Evolutionary conservation across 352 stramenopile species (phyloP).

Genomic region (Ophiocytium majus): DNA sequence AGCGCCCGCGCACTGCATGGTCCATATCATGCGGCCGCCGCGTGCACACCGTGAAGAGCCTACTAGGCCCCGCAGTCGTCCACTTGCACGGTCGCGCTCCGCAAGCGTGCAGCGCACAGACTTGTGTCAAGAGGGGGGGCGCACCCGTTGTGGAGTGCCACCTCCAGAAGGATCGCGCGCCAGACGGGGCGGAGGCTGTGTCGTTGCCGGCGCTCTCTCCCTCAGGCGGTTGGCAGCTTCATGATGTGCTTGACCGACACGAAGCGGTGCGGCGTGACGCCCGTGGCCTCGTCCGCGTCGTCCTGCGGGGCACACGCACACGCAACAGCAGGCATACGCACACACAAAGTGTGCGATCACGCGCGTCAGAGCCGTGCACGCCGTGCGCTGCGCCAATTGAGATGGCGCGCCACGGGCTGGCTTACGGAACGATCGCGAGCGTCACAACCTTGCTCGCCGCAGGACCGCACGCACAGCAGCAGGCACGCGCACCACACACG

Average conservation of each 20-base stretch:
- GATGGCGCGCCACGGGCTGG: not conserved
- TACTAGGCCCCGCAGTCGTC: too few relatives aligned
- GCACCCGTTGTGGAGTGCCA: too few relatives aligned
- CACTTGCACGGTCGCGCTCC: too few relatives aligned
- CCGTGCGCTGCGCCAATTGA: not conserved
- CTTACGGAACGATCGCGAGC: not conserved
- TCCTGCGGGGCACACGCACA: too few relatives aligned
- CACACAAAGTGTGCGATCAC: not conserved
- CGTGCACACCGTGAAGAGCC: too few relatives aligned
- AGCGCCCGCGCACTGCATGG: too few relatives aligned
- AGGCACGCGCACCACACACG: not conserved
- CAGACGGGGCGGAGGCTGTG: too few relatives aligned
- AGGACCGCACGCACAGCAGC: not conserved
- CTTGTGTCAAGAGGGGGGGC: too few relatives aligned
- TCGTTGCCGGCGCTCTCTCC: too few relatives aligned
- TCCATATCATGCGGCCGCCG: too few relatives aligned
- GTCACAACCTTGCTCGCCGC: not conserved
- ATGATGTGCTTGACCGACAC: slow-evolving; percentile 48
- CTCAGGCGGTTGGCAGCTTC: slow-evolving; percentile 23
- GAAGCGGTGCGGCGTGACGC: slow-evolving; percentile 40
- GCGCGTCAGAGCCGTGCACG: not conserved
- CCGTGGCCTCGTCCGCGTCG: slow-evolving; percentile 50
- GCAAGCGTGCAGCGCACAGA: too few relatives aligned
- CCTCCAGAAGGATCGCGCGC: too few relatives aligned
- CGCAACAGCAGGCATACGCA: not conserved